phyloP scores from a whole-genome alignment of 1,284 basidiomycete species.

The Pulveroboletus sp. region DNA sequence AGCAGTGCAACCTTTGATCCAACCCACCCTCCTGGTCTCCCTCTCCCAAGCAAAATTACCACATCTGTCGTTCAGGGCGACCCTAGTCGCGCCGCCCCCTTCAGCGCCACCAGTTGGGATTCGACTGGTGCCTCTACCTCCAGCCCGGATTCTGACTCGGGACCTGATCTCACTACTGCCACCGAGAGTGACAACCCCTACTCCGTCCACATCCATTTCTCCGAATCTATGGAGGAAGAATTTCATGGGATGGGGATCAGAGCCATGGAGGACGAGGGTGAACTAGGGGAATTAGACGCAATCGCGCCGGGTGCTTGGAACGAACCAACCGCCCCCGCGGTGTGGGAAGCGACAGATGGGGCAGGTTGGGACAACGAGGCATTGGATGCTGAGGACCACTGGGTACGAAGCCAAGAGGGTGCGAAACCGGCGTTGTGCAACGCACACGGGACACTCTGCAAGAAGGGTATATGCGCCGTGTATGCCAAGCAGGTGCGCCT shows the following conservation, averaged over 20 bases:
- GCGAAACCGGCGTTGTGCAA: slow-evolving; percentile 31
- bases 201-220: slow-evolving; percentile 19
- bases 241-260: slow-evolving; percentile 26
- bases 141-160: slow-evolving; percentile 28
- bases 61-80: not conserved
- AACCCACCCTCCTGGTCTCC: slow-evolving; percentile 9
- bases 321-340: not conserved
- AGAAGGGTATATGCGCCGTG: slow-evolving; percentile 43
- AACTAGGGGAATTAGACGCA: slow-evolving; percentile 21
- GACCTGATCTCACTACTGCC: slow-evolving; percentile 21
- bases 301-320: slow-evolving; percentile 26
- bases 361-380: slow-evolving; percentile 7
- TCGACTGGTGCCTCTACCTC: slow-evolving; percentile 22
- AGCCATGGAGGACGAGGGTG: slow-evolving; percentile 7
- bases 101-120: slow-evolving; percentile 21
- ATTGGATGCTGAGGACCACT: slow-evolving; percentile 21
- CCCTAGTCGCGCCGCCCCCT: slow-evolving; percentile 7
- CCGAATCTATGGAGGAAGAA: slow-evolving; percentile 29
- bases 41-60: slow-evolving; percentile 1
- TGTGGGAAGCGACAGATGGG: slow-evolving; percentile 10
- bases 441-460: slow-evolving; percentile 40
- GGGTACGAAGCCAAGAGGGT: slow-evolving; percentile 17
- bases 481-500: slow-evolving; percentile 34
- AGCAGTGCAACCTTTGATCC: slow-evolving; percentile 1
- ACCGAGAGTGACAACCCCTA: slow-evolving; percentile 28